A percentile compares a stretch with the other conserved stretches of the same genome.
These are phyloP conservation scores for Vigna hirtella DNA, from an alignment of 306 rosid species.

Conservation along the genomic window DNA sequence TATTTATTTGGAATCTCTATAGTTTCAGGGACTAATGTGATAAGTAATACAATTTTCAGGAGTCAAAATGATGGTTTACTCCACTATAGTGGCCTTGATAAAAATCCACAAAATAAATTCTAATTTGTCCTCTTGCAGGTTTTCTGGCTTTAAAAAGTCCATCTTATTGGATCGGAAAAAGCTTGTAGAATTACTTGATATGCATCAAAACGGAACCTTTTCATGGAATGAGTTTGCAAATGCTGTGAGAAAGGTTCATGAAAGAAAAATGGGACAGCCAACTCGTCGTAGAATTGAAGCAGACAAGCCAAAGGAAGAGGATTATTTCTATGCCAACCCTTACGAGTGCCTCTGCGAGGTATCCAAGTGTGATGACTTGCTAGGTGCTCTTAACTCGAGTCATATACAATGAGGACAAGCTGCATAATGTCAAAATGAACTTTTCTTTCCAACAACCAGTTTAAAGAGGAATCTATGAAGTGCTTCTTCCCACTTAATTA, in stretches of 20 bases:
- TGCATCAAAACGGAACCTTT: slow-evolving; percentile 81
- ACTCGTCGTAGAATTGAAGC: slow-evolving; percentile 58
- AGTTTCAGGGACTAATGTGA: not conserved
- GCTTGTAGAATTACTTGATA: slow-evolving; percentile 75
- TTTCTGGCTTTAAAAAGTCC: slow-evolving; percentile 81
- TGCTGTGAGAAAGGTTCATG: slow-evolving; percentile 62
- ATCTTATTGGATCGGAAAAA: slow-evolving; percentile 72
- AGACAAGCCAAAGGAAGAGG: slow-evolving; percentile 96
- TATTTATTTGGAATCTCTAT: too few relatives aligned
- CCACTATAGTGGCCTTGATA: not conserved
- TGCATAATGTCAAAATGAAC: slow-evolving; percentile 41
- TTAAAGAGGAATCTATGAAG: slow-evolving; percentile 25
- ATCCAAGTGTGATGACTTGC: slow-evolving; percentile 62
- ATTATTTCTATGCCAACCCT: slow-evolving; percentile 95
- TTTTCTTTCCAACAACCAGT: slow-evolving; percentile 19
- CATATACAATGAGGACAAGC: slow-evolving; percentile 41
- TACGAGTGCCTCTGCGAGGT: slow-evolving; percentile 86
- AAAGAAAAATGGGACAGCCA: slow-evolving; percentile 86
- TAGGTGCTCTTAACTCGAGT: slow-evolving; percentile 55
- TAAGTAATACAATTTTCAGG: not conserved
- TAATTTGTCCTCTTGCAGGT: slow-evolving; percentile 64
- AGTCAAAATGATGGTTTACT: not conserved
- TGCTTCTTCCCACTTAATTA: slow-evolving; percentile 33
- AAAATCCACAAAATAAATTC: not conserved
- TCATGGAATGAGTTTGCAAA: slow-evolving; percentile 67